These are phyloP conservation scores for Aurantiochytrium sp. DNA, from an alignment of 108 stramenopile species.

Conservation along the genomic window DNA sequence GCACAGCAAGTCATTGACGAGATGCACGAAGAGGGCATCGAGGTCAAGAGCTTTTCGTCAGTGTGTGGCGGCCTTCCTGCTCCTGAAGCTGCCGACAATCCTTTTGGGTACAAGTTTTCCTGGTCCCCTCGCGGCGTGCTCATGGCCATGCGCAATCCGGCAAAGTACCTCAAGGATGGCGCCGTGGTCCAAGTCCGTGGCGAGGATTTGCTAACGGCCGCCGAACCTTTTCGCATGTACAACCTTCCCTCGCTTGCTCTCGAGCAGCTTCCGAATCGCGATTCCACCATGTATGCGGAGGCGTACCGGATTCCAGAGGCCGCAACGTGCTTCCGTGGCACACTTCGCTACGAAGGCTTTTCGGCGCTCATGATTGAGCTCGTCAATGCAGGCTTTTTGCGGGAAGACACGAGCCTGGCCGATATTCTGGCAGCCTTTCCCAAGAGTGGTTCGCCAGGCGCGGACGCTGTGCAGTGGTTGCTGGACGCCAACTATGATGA, in stretches of 20 bases:
- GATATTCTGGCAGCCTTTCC: not conserved
- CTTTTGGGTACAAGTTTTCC: conserved; percentile 74
- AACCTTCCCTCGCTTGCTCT: conserved; percentile 39
- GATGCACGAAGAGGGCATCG: conserved; percentile 55
- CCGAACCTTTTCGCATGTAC: conserved; percentile 56
- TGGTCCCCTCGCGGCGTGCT: conserved; percentile 78
- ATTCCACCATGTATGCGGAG: conserved; percentile 58
- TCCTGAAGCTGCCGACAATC: conserved; percentile 71
- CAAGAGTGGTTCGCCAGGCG: not conserved
- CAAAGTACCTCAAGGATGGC: conserved; percentile 48
- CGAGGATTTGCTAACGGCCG: conserved; percentile 38
- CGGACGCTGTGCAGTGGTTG: not conserved
- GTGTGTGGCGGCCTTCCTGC: conserved; percentile 70
- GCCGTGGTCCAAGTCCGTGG: conserved; percentile 34
- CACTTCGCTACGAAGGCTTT: conserved; percentile 69
- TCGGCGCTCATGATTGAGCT: conserved; percentile 39
- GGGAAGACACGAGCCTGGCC: not conserved
- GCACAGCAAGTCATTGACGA: conserved; percentile 71
- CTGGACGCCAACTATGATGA: not conserved
- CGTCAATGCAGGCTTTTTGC: not conserved
- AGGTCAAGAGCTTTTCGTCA: conserved; percentile 56
- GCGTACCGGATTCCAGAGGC: conserved; percentile 64
- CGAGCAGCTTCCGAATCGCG: conserved; percentile 71
- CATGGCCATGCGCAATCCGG: conserved; percentile 59
- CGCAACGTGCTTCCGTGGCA: conserved; percentile 63